A percentile compares a stretch with the other conserved stretches of the same genome.
These are phyloP conservation scores for Rhamnella rubrinervis DNA, from an alignment of 331 rosid genomes.

Conservation along the genomic window DNA sequence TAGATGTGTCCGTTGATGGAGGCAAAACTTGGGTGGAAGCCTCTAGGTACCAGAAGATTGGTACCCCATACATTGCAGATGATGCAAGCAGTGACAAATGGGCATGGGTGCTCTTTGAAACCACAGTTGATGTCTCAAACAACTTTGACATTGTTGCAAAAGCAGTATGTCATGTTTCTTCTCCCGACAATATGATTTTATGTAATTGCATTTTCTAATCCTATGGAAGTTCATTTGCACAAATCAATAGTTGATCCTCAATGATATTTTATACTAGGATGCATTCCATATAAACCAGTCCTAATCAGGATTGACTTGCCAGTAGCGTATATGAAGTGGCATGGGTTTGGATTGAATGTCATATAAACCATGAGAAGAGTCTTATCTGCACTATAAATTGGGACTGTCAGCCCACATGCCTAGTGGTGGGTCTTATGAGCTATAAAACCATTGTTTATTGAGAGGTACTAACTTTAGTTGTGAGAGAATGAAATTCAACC, in stretches of 20 bases:
- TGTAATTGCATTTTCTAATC: neutral
- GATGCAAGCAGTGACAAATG: conserved; percentile 68
- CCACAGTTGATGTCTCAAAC: conserved; percentile 51
- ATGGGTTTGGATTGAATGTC: too few relatives aligned
- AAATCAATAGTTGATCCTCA: neutral
- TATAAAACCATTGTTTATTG: too few relatives aligned
- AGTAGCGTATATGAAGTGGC: too few relatives aligned
- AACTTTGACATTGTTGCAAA: conserved; percentile 78
- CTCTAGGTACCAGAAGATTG: conserved; percentile 62
- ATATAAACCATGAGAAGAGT: too few relatives aligned
- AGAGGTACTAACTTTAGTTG: too few relatives aligned
- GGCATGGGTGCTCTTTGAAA: conserved; percentile 97
- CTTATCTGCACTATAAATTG: too few relatives aligned
- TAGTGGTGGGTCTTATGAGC: too few relatives aligned
- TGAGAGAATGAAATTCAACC: too few relatives aligned
- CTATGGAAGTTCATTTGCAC: conserved; percentile 3
- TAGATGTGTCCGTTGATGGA: conserved; percentile 84
- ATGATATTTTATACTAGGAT: neutral
- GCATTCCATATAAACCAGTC: conserved; percentile 4
- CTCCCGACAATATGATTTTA: neutral
- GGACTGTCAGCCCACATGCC: too few relatives aligned
- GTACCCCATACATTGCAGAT: conserved; percentile 55
- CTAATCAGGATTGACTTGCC: conserved; percentile 1
- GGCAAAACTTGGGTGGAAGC: conserved; percentile 89
- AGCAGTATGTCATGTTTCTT: conserved; percentile 61